Conservation (phyloP, 2,329 filamentous ascomycete species). For the Trichoderma sp. region DNA sequence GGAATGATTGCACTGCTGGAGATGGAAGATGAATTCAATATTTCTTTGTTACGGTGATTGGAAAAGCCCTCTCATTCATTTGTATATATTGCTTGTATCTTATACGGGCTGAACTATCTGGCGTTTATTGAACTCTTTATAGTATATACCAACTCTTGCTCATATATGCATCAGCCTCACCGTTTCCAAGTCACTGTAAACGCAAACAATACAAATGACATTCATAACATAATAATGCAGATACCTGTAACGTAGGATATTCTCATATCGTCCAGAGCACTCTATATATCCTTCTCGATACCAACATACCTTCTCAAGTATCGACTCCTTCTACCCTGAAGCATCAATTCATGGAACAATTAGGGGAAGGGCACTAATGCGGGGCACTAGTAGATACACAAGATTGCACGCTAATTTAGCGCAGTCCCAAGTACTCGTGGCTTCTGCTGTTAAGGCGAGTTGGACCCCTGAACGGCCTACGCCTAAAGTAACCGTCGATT, state of each 20-base stretch:
- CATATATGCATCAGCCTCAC: background rate
- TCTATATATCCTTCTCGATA: no score
- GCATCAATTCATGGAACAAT: background rate
- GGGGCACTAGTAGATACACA: background rate
- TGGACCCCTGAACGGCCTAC: constrained; percentile 3
- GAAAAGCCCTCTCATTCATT: background rate
- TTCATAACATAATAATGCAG: background rate
- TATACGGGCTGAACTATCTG: background rate
- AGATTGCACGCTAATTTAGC: background rate
- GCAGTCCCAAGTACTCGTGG: background rate
- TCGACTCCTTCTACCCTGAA: background rate
- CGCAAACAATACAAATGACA: background rate
- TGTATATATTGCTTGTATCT: background rate
- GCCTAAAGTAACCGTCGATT: background rate
- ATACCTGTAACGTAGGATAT: no score
- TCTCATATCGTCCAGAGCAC: no score
- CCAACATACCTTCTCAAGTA: no score
- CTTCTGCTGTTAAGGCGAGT: background rate
- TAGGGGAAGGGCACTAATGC: constrained; percentile 9
- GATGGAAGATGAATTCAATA: background rate
- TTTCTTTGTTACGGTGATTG: background rate
- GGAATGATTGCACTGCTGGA: background rate
- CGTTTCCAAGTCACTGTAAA: background rate
- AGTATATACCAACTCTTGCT: background rate
- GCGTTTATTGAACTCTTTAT: background rate